Base-by-base conservation (phyloP, 2,329 filamentous ascomycete genomes). In the Rosellinia necatrix region DNA sequence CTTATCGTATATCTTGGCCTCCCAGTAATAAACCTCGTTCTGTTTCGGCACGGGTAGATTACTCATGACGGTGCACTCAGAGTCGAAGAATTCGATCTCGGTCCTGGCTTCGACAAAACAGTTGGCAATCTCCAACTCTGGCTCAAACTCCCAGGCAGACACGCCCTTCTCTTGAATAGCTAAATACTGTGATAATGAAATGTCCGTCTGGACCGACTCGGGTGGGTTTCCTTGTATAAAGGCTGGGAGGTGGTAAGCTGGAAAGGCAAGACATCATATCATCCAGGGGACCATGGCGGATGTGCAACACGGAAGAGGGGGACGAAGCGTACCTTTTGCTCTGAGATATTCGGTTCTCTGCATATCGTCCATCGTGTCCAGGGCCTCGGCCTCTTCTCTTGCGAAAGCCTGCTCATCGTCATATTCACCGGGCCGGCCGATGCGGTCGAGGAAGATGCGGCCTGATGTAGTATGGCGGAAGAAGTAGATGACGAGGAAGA, bases 21-120 rank as follows among this genome's bases (percentile, higher is more conserved):
- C 94, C 94, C 94, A 99, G 75, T 99, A 99, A 74, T 99, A 99
- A 9, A 97, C 93, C 70, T 99, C 94, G 70, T 99, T 99, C 71
- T 99, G 94, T 71, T 99, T 99, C 12, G 94, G 94, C 6, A 99
- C 91, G 0, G 94, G 94, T 35, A 99, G 76, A 68, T 99, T 99
- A 79, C 90, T 96, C 79, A 96, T 91, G 60, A 97, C 94, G 66
- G 92, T 96, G 77, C 93, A 97, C 72, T 96, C 94, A 2, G 92
- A 94, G 74, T 99, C 94, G 70, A 96, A 99, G 76, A 99, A 99
- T 72, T 99, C 94, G 62, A 99, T 96, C 74, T 99, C 94, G 9
- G 94, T 99, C 63, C 94, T 86, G 35, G 79, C 93, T 75, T 99
- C 93, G 62, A 99, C 94, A 71, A 99, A 99, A 74, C 94, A 99